Evolutionary conservation across 2,329 filamentous ascomycete species (phyloP).

Genomic region (Pseudogymnoascus destructans): DNA sequence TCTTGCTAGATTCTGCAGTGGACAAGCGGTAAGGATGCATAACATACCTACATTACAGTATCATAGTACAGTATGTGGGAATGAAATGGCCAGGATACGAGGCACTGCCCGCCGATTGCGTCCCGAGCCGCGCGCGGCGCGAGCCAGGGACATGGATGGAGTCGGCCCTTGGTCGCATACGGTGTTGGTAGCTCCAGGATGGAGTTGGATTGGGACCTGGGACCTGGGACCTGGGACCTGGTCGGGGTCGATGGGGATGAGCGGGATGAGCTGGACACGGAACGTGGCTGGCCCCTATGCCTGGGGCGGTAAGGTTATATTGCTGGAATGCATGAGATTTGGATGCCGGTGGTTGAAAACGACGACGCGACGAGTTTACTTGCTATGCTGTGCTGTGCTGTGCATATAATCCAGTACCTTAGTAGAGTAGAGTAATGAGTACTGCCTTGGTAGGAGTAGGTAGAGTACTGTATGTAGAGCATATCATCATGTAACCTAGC

Average conservation of each 20-base stretch:
- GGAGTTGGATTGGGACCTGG: background rate
- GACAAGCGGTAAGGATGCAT: background rate
- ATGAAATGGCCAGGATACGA: background rate
- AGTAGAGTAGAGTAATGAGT: background rate
- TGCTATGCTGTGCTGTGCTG: background rate
- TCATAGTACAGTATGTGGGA: background rate
- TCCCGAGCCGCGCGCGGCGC: background rate
- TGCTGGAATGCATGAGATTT: background rate
- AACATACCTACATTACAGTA: background rate
- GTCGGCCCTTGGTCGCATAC: background rate
- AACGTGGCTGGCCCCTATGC: background rate
- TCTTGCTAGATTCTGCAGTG: background rate
- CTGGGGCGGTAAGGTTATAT: background rate
- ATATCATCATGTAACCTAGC: background rate
- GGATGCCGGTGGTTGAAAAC: constrained; percentile 1
- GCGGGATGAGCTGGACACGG: background rate
- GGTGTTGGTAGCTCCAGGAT: background rate
- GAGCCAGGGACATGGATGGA: constrained; percentile 4
- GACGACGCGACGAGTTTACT: background rate
- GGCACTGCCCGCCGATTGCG: background rate
- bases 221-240: background rate
- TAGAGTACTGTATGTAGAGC: background rate
- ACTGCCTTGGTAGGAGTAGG: background rate
- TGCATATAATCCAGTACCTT: background rate
- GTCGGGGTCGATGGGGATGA: background rate